These are phyloP conservation scores for Citrus reticulata DNA, from an alignment of 345 rosid species.

Conservation along the genomic window DNA sequence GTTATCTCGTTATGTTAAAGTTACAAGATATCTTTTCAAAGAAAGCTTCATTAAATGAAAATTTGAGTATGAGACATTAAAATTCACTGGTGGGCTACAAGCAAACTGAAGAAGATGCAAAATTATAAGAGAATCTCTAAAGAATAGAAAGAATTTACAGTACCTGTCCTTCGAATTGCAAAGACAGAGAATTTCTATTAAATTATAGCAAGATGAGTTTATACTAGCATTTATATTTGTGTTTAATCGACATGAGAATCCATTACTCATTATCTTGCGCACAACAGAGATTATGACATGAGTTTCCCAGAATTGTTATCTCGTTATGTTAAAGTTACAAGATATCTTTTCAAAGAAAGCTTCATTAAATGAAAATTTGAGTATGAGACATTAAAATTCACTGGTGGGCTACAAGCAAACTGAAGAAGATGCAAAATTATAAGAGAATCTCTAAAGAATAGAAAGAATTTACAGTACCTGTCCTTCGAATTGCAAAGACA, in stretches of 20 bases:
- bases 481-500: conserved; percentile 58
- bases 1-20: background rate
- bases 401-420: background rate
- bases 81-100: background rate
- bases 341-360: background rate
- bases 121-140: background rate
- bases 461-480: conserved; percentile 34
- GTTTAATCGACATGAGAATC: background rate
- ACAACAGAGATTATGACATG: background rate
- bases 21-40: background rate
- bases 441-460: background rate
- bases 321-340: background rate
- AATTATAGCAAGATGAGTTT: background rate
- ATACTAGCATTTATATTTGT: background rate
- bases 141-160: background rate
- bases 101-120: background rate
- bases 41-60: background rate
- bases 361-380: background rate
- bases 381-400: background rate
- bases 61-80: background rate
- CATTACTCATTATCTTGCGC: background rate
- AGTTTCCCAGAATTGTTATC: background rate
- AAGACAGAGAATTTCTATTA: conserved; percentile 57
- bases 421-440: background rate
- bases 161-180: conserved; percentile 65